Evolutionary conservation across 805 yeast genomes (phyloP).

Genomic region (Hanseniaspora lachancei): DNA sequence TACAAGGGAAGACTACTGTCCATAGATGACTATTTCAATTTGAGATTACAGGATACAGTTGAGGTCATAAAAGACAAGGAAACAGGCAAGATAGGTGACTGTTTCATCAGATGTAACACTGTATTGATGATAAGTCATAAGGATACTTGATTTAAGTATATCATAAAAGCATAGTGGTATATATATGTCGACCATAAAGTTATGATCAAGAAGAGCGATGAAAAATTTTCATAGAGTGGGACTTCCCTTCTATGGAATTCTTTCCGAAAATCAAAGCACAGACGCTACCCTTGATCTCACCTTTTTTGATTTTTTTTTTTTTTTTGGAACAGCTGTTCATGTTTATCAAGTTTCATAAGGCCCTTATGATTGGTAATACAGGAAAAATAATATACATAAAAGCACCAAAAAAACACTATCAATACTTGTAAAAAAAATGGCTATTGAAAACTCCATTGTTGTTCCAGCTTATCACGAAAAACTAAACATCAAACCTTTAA

Average conservation of each 20-base stretch:
- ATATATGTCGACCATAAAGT: too few relatives aligned
- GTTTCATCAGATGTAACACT: slow-evolving; percentile 82
- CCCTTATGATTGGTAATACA: too few relatives aligned
- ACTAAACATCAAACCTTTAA: slow-evolving; percentile 37
- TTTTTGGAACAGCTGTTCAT: neutral
- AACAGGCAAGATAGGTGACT: slow-evolving; percentile 52
- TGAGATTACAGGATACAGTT: slow-evolving; percentile 54
- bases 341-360: neutral
- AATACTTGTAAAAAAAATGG: neutral
- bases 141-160: neutral
- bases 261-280: neutral
- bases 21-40: slow-evolving; percentile 85
- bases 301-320: neutral
- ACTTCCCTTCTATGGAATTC: neutral
- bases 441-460: slow-evolving; percentile 31
- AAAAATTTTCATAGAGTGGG: neutral
- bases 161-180: too few relatives aligned
- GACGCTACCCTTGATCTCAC: neutral
- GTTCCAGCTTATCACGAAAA: slow-evolving; percentile 43
- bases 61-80: slow-evolving; percentile 38
- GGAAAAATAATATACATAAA: neutral
- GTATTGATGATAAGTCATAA: slow-evolving; percentile 48
- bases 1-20: slow-evolving; percentile 67
- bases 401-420: too few relatives aligned
- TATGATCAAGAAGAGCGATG: neutral